A percentile compares a stretch with the other conserved stretches of the same genome.
Conservation (phyloP, 352 stramenopile species). For the Thraustochytrium striatum region DNA sequence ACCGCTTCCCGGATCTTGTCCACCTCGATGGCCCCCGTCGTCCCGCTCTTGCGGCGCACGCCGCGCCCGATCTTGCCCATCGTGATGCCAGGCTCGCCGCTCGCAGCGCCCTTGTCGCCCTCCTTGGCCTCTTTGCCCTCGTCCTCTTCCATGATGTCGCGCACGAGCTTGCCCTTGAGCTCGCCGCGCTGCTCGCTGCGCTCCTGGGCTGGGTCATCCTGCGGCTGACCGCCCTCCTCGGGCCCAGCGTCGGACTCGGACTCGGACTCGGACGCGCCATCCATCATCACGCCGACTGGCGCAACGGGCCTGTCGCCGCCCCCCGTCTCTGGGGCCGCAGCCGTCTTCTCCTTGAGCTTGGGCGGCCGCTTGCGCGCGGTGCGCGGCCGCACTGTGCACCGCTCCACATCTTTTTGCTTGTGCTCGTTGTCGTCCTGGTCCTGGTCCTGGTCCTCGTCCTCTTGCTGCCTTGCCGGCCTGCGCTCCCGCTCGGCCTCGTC, state of each 20-base stretch:
- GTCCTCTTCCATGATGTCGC: conserved; percentile 64
- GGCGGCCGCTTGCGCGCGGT: conserved; percentile 50
- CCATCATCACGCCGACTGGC: conserved; percentile 52
- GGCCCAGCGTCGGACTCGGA: conserved; percentile 28
- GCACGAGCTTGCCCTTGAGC: conserved; percentile 66
- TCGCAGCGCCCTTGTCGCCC: conserved; percentile 9
- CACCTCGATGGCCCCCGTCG: conserved; percentile 54
- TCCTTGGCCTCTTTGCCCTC: conserved; percentile 43
- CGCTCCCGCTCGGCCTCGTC: not conserved
- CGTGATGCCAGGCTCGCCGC: conserved; percentile 44
- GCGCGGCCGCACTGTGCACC: not conserved
- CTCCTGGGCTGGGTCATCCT: not conserved
- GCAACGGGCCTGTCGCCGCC: conserved; percentile 24
- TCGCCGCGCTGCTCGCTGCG: not conserved
- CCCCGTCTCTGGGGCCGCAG: conserved; percentile 55
- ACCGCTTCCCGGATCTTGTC: conserved; percentile 64
- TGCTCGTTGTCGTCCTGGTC: conserved; percentile 49
- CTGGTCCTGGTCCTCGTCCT: conserved; percentile 51
- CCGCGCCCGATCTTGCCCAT: conserved; percentile 46
- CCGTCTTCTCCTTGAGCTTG: conserved; percentile 71
- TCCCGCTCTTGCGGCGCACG: not conserved
- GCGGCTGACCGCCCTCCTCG: conserved; percentile 36
- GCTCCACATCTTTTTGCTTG: conserved; percentile 45
- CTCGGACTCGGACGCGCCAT: conserved; percentile 52
- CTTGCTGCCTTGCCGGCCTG: not conserved